Evolutionary conservation across 306 rosid genomes (phyloP).

Genomic region (Acmispon strigosus): DNA sequence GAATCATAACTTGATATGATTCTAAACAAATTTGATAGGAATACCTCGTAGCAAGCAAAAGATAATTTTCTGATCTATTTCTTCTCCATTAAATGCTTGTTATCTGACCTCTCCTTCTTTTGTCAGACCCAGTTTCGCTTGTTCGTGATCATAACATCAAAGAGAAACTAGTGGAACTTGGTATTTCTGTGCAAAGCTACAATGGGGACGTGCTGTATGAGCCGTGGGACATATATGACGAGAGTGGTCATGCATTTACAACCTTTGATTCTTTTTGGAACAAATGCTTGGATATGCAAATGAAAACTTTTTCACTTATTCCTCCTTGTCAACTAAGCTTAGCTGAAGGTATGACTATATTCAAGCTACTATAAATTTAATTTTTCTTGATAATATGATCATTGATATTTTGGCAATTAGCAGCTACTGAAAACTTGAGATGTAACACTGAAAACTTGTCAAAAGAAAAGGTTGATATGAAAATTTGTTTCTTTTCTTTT

Average conservation of each 20-base stretch:
- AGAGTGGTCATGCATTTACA: conserved; percentile 3
- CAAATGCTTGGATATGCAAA: conserved; percentile 14
- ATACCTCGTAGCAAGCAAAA: too few relatives aligned
- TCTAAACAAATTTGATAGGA: too few relatives aligned
- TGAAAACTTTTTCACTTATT: not conserved
- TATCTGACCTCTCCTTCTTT: not conserved
- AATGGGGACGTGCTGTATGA: conserved; percentile 1
- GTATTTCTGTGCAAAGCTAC: not conserved
- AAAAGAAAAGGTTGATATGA: not conserved
- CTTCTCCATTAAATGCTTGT: not conserved
- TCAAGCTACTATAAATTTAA: not conserved
- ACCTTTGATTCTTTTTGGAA: conserved; percentile 17
- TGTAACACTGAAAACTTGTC: not conserved
- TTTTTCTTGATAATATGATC: not conserved
- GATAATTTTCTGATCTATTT: not conserved
- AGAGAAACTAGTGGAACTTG: not conserved
- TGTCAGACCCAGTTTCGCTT: conserved; percentile 17
- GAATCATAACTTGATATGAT: too few relatives aligned
- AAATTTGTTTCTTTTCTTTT: not conserved
- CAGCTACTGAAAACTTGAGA: not conserved
- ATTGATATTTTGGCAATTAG: not conserved
- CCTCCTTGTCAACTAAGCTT: not conserved
- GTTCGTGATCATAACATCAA: conserved; percentile 22
- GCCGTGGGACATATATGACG: not conserved
- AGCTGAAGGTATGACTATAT: not conserved